These are phyloP conservation scores for Nakazawaea populi DNA, from an alignment of 805 yeast genomes.

Conservation along the genomic window DNA sequence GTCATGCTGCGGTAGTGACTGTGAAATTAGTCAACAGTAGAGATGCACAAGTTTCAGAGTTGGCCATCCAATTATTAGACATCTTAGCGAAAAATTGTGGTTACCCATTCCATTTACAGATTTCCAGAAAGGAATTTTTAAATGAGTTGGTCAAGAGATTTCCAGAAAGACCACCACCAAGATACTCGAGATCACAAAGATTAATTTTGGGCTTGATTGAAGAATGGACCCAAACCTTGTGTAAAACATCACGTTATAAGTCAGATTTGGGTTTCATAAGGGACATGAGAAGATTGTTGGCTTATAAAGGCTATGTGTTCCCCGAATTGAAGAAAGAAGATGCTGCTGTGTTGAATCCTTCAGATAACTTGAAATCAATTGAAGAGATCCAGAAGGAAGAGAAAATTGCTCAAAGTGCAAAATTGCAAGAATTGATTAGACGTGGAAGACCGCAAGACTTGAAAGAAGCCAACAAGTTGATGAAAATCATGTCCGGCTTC, in stretches of 20 bases:
- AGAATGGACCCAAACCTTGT: conserved; percentile 95
- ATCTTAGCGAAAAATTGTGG: conserved; percentile 96
- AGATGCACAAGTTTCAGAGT: conserved; percentile 81
- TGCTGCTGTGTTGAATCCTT: conserved; percentile 87
- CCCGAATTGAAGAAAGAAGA: conserved; percentile 90
- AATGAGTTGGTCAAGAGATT: conserved; percentile 89
- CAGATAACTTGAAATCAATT: conserved; percentile 79
- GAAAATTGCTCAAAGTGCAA: conserved; percentile 87
- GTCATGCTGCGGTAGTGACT: conserved; percentile 87
- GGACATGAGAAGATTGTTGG: conserved; percentile 90
- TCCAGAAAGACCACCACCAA: conserved; percentile 90
- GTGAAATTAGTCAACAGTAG: conserved; percentile 77
- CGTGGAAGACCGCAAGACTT: conserved; percentile 94
- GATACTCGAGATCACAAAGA: conserved; percentile 78
- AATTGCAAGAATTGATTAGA: conserved; percentile 90
- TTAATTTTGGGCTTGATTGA: conserved; percentile 85
- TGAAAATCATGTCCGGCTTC: conserved; percentile 98
- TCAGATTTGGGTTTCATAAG: conserved; percentile 89
- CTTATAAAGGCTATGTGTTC: conserved; percentile 87
- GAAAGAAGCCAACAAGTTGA: conserved; percentile 91
- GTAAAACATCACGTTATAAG: conserved; percentile 82
- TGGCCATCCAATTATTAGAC: conserved; percentile 66
- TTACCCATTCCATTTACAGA: conserved; percentile 92
- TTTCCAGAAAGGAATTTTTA: conserved; percentile 88
- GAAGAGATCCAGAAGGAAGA: conserved; percentile 92